These are phyloP conservation scores for Blastobotrys persicus DNA, from an alignment of 1,139 yeast genomes.

Conservation along the genomic window DNA sequence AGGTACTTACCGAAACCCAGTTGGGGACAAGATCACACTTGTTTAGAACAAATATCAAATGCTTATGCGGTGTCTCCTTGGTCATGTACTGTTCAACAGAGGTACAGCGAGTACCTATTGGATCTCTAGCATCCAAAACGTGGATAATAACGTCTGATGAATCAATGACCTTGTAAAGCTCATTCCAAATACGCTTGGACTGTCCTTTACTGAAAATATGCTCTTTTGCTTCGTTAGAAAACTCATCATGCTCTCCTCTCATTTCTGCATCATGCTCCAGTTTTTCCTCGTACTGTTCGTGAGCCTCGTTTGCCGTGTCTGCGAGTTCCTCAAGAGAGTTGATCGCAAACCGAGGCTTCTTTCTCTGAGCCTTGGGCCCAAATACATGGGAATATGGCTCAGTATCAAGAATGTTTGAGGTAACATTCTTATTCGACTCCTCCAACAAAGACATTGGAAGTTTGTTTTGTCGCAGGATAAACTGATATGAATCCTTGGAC, in stretches of 20 bases:
- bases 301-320: constrained; percentile 56
- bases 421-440: constrained; percentile 70
- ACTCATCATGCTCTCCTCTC: constrained; percentile 54
- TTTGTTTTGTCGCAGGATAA: constrained; percentile 81
- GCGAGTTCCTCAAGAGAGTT: constrained; percentile 81
- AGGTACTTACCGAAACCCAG: constrained; percentile 99
- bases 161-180: constrained; percentile 92
- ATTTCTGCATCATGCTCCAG: constrained; percentile 50
- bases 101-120: constrained; percentile 90
- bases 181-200: constrained; percentile 98
- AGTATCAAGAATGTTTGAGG: constrained; percentile 79
- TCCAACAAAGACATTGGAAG: constrained; percentile 93
- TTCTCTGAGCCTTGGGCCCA: constrained; percentile 94
- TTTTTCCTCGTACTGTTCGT: constrained; percentile 65
- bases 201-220: constrained; percentile 96
- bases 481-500: constrained; percentile 83
- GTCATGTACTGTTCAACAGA: constrained; percentile 89
- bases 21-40: constrained; percentile 98
- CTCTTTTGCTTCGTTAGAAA: constrained; percentile 88
- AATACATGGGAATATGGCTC: constrained; percentile 80
- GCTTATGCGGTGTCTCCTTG: constrained; percentile 96
- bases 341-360: constrained; percentile 79
- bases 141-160: constrained; percentile 96
- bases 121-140: constrained; percentile 96
- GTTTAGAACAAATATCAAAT: constrained; percentile 88